Evolutionary conservation across 2,329 filamentous ascomycete genomes (phyloP), one percentile per base, ranked within the genome.

Genomic region (Metarhizium humberi): DNA sequence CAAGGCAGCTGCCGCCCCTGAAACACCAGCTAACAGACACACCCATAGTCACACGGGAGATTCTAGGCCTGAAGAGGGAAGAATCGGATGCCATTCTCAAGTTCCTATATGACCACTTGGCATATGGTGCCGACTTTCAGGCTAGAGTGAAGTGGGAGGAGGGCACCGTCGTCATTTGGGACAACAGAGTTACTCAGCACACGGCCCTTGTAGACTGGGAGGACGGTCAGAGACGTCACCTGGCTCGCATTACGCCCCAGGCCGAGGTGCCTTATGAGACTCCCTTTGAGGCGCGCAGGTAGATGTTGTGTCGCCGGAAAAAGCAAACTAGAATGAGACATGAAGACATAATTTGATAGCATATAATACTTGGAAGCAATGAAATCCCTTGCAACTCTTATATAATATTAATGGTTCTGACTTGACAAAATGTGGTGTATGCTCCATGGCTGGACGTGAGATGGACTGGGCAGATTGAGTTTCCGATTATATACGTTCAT

Each of bases 141-240:
- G 85, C 81, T 6, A 77, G 86, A 29, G 78, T 95, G 51, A 87
- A 86, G 68, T 95, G 90, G 90, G 83, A 84, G 62, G 77, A 82
- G 47, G 80, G 82, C n/a, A 92, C 88, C 0, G 89, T 95, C 1
- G 87, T 94, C 2, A 84, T 92, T 1, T 95, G 89, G 89, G 90
- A 94, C 68, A 94, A 92, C 73, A 78, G 89, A 36, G 82, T 92
- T 0, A 91, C 87, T 10, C 80, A 84, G 61, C 90, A 95, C 69
- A 87, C 87, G 6, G 90, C 90, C 2, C 73, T 92, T 43, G 75
- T 92, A 3, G 90, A 95, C 68, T 95, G 90, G 90, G 82, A 87
- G 62, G 82, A 82, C 66, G 89, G 89, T 3, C 83, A 89, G 69
- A 77, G 90, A 56, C 79, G 90, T 52, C 90, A 95, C 72, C 71